Conservation (phyloP, 768 basidiomycete species). For the Boletus vermiculosoides region DNA sequence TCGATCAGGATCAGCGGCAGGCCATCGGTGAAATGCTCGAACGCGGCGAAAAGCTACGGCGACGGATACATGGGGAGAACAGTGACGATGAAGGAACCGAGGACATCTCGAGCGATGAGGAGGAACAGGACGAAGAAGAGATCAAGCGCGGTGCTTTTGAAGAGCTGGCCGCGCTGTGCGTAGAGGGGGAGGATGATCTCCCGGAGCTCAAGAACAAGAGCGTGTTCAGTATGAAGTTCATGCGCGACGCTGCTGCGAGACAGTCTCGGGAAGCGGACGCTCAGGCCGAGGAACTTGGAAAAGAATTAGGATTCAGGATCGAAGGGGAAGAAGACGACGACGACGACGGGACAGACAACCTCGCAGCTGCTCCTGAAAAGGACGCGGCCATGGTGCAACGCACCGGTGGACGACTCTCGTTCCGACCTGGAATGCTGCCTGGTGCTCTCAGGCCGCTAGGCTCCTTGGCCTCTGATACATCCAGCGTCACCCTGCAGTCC, state of each 20-base stretch:
- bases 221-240: conserved; percentile 96
- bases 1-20: conserved; percentile 57
- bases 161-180: conserved; percentile 59
- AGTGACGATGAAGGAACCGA: conserved; percentile 55
- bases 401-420: conserved; percentile 65
- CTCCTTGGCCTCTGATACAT: conserved; percentile 52
- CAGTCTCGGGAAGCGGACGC: conserved; percentile 54
- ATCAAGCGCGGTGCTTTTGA: conserved; percentile 75
- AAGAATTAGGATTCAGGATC: conserved; percentile 56
- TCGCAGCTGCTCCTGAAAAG: conserved; percentile 31
- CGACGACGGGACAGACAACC: conserved; percentile 28
- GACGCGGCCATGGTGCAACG: conserved; percentile 46
- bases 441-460: conserved; percentile 22
- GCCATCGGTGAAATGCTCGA: conserved; percentile 87
- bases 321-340: conserved; percentile 22
- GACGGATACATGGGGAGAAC: conserved; percentile 69
- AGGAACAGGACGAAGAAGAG: conserved; percentile 38
- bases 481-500: conserved; percentile 68
- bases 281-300: conserved; percentile 69
- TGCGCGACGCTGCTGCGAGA: conserved; percentile 86
- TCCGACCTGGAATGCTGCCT: conserved; percentile 48
- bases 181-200: conserved; percentile 33
- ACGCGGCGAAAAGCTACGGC: conserved; percentile 72
- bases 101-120: conserved; percentile 40
- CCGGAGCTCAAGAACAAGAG: conserved; percentile 50